A percentile compares a stretch with the other conserved stretches of the same genome.
These are phyloP conservation scores for Mrakia frigida DNA, from an alignment of 768 basidiomycete species.

Conservation along the genomic window DNA sequence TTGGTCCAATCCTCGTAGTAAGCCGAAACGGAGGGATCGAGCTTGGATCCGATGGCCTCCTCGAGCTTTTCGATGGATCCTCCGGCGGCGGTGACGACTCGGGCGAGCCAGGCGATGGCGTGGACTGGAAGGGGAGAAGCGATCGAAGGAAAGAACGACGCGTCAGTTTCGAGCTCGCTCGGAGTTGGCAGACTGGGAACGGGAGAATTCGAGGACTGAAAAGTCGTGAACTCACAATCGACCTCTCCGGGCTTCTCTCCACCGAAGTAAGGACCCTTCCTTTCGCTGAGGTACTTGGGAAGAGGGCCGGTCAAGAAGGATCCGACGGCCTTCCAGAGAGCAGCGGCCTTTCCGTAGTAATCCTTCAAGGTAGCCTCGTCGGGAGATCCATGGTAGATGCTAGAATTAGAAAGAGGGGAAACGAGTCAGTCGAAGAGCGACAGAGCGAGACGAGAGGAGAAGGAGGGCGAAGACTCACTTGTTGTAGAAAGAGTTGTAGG, in stretches of 20 bases:
- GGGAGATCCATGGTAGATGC: slow-evolving; percentile 21
- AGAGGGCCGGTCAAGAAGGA: slow-evolving; percentile 50
- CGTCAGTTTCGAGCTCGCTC: not conserved
- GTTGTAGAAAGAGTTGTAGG: slow-evolving; percentile 4
- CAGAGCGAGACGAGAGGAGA: not conserved
- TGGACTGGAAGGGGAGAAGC: slow-evolving; percentile 8
- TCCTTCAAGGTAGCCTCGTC: not conserved
- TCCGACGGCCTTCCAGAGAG: slow-evolving; percentile 20
- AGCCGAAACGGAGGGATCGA: not conserved
- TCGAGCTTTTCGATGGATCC: slow-evolving; percentile 19
- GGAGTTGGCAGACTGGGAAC: not conserved
- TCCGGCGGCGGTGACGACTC: slow-evolving; percentile 19
- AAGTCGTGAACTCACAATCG: slow-evolving; percentile 18
- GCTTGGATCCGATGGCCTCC: slow-evolving; percentile 2
- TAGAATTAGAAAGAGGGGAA: not conserved
- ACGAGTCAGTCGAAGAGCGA: not conserved
- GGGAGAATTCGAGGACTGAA: not conserved
- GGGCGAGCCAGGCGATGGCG: slow-evolving; percentile 30
- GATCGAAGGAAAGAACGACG: not conserved
- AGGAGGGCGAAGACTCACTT: not conserved
- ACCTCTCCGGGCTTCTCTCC: slow-evolving; percentile 24
- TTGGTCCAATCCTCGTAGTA: slow-evolving; percentile 23
- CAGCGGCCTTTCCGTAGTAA: slow-evolving; percentile 15
- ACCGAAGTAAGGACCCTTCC: slow-evolving; percentile 36
- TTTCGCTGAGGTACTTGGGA: slow-evolving; percentile 50